Evolutionary conservation across 1,284 basidiomycete genomes (phyloP), one percentile per base, ranked within the genome.

Genomic region (Earliella scabrosa): DNA sequence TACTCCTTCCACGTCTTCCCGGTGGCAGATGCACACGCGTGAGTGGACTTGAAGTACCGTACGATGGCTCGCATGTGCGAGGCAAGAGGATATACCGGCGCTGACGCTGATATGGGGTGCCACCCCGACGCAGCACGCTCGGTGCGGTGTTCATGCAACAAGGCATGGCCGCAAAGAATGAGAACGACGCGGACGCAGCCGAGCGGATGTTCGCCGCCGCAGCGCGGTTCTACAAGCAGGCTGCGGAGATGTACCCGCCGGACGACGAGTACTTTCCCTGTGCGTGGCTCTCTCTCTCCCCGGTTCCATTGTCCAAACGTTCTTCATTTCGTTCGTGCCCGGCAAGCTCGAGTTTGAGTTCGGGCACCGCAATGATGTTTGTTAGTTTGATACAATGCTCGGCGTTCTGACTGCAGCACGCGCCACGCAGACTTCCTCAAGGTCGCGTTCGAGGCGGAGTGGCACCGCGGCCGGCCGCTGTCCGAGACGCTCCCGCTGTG

Each of bases 361-460:
- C n/a, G n/a, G n/a, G n/a, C n/a, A n/a, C n/a, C n/a, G n/a, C n/a
- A n/a, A n/a, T n/a, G n/a, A n/a, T n/a, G n/a, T n/a, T n/a, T n/a
- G n/a, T n/a, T n/a, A n/a, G n/a, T n/a, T n/a, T n/a, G n/a, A n/a
- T n/a, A n/a, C n/a, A n/a, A n/a, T n/a, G n/a, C n/a, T n/a, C n/a
- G n/a, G n/a, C n/a, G n/a, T n/a, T n/a, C n/a, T n/a, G n/a, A n/a
- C n/a, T n/a, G n/a, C n/a, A n/a, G n/a, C n/a, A n/a, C n/a, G n/a
- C n/a, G n/a, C n/a, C n/a, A n/a, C 24, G 50, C 57, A 65, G 63
- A 58, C 52, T 65, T 56, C 46, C 54, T 63, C 39, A 63, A 63
- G 56, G 45, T 63, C n/a, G 46, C 59, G 23, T 60, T 58, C 40
- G 61, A 65, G 43, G 58, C 59, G 14, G 53, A 58, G 31, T 58